A percentile compares a stretch with the other conserved stretches of the same genome.
phyloP scores from a whole-genome alignment of 2,329 filamentous ascomycete species.

The Apiospora marii region DNA sequence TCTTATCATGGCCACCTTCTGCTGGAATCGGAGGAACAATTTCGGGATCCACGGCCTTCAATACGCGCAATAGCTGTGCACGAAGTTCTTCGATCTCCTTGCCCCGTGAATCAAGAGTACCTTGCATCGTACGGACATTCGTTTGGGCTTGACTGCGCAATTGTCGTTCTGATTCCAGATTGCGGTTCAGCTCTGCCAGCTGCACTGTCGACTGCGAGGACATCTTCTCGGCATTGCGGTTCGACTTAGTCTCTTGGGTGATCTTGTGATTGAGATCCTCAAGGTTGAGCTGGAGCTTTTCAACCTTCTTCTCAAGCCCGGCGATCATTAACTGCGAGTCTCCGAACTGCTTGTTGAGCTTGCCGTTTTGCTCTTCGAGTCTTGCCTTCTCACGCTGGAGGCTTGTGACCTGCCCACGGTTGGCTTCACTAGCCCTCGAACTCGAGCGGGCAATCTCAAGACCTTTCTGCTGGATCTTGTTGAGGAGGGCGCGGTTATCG shows the following conservation, averaged over 20 bases:
- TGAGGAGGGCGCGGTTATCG: slow-evolving; percentile 92
- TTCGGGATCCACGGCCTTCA: slow-evolving; percentile 87
- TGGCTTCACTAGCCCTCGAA: slow-evolving; percentile 84
- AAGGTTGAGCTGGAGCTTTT: slow-evolving; percentile 86
- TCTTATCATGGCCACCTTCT: slow-evolving; percentile 67
- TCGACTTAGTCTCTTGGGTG: slow-evolving; percentile 86
- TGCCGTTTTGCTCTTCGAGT: slow-evolving; percentile 82
- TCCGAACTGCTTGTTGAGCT: slow-evolving; percentile 82
- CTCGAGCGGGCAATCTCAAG: slow-evolving; percentile 92
- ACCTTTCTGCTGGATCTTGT: slow-evolving; percentile 97
- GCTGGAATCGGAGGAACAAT: slow-evolving; percentile 69
- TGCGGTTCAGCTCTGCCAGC: slow-evolving; percentile 87
- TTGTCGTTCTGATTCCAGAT: slow-evolving; percentile 89
- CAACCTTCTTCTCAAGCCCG: slow-evolving; percentile 90
- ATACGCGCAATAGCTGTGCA: slow-evolving; percentile 79
- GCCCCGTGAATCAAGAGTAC: slow-evolving; percentile 79
- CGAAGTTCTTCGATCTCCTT: slow-evolving; percentile 83
- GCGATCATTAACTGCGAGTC: slow-evolving; percentile 85
- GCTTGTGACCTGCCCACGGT: slow-evolving; percentile 76
- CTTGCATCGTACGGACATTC: slow-evolving; percentile 82
- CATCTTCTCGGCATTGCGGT: slow-evolving; percentile 87
- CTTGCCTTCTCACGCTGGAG: slow-evolving; percentile 85
- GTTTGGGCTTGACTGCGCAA: slow-evolving; percentile 84
- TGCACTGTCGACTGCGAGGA: slow-evolving; percentile 83
- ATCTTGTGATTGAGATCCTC: slow-evolving; percentile 95